These are phyloP conservation scores for Colletotrichum simmondsii DNA, from an alignment of 2,329 filamentous ascomycete species.

Conservation along the genomic window DNA sequence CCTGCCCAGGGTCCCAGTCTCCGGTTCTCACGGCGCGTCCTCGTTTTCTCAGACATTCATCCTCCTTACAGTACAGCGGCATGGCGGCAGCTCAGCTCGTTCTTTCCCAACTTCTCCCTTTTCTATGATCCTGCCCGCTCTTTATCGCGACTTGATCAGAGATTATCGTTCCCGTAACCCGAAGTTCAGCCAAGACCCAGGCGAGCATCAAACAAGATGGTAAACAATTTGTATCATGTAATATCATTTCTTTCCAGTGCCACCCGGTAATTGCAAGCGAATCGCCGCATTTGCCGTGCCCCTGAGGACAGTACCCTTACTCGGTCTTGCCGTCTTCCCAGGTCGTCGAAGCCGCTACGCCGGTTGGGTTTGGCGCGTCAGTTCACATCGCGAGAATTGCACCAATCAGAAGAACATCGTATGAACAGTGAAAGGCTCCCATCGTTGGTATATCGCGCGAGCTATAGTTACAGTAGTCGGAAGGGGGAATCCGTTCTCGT, in stretches of 20 bases:
- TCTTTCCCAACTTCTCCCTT: neutral
- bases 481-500: neutral
- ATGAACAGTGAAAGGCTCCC: slow-evolving; percentile 29
- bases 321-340: neutral
- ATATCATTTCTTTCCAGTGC: neutral
- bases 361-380: neutral
- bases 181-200: neutral
- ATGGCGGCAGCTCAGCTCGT: neutral
- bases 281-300: neutral
- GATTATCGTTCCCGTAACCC: neutral
- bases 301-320: neutral
- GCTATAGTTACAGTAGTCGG: slow-evolving; percentile 33
- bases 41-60: neutral
- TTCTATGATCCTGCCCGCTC: too few relatives aligned
- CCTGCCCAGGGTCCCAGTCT: neutral
- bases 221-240: neutral
- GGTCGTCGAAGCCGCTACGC: neutral
- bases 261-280: neutral
- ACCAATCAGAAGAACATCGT: too few relatives aligned
- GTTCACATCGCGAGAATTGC: neutral
- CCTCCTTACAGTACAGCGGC: neutral
- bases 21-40: neutral
- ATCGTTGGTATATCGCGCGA: slow-evolving; percentile 33
- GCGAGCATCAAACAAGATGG: slow-evolving; percentile 9
- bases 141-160: neutral